Evolutionary conservation across 352 stramenopile genomes (phyloP).

Genomic region (Phytophthora megakarya): DNA sequence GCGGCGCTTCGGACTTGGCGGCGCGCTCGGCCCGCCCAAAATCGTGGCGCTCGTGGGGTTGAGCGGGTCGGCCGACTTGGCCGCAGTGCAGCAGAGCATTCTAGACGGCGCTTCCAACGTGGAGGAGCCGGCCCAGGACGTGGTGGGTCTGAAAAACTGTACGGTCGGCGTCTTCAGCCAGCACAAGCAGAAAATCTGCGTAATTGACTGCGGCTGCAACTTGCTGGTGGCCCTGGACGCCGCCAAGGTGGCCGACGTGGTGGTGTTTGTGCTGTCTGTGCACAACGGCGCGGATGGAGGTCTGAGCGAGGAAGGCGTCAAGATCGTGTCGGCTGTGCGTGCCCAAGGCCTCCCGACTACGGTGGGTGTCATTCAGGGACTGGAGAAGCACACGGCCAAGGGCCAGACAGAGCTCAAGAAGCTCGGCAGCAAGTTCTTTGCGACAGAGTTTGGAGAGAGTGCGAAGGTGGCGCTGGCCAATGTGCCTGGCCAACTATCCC

Average conservation of each 20-base stretch:
- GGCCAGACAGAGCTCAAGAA: conserved; percentile 80
- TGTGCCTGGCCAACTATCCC: conserved; percentile 79
- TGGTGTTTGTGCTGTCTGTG: conserved; percentile 80
- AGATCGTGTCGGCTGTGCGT: conserved; percentile 92
- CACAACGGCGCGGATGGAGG: conserved; percentile 82
- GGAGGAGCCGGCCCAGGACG: conserved; percentile 56
- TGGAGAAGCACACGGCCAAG: conserved; percentile 77
- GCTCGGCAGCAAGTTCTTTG: conserved; percentile 88
- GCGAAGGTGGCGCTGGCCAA: conserved; percentile 83
- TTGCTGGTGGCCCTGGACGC: conserved; percentile 83
- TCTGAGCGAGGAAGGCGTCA: conserved; percentile 86
- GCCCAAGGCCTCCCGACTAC: conserved; percentile 91
- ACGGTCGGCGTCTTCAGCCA: conserved; percentile 72
- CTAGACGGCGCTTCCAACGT: conserved; percentile 62
- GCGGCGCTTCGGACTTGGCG: conserved; percentile 80
- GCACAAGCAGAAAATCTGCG: conserved; percentile 90
- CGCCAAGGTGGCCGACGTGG: conserved; percentile 86
- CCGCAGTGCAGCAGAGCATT: conserved; percentile 66
- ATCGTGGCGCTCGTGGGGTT: conserved; percentile 87
- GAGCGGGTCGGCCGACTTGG: conserved; percentile 64
- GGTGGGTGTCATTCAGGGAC: conserved; percentile 84
- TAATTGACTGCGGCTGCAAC: conserved; percentile 85
- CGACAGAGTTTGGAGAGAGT: conserved; percentile 87
- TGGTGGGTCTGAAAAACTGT: conserved; percentile 57
- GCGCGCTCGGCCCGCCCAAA: conserved; percentile 75